Evolutionary conservation across 371 early-diverging fungal species (phyloP).

Genomic region (Capillidium heterosporum): DNA sequence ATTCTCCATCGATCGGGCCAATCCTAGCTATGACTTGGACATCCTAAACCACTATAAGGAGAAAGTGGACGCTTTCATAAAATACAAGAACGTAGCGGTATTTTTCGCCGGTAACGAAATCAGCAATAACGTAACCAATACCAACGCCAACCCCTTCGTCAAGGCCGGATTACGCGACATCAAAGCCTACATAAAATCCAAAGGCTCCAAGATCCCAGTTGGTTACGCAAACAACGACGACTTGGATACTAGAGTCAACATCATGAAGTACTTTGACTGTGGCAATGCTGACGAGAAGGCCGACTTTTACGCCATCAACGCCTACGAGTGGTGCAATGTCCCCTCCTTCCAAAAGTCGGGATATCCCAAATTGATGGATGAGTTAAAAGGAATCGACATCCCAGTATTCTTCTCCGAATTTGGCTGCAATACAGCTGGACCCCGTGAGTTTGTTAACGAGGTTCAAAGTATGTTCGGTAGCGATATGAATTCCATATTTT

Average conservation of each 20-base stretch:
- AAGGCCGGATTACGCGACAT: conserved; percentile 54
- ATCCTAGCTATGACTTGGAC: conserved; percentile 40
- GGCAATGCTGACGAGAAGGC: conserved; percentile 35
- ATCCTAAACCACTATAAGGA: conserved; percentile 32
- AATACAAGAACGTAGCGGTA: conserved; percentile 41
- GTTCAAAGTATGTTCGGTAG: conserved; percentile 35
- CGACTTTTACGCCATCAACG: conserved; percentile 58
- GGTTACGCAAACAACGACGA: conserved; percentile 73
- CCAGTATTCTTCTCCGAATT: conserved; percentile 47
- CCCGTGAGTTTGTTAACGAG: conserved; percentile 21
- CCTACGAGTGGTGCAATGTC: conserved; percentile 41
- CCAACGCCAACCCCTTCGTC: conserved; percentile 49
- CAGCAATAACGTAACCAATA: conserved; percentile 42
- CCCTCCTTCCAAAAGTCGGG: conserved; percentile 34
- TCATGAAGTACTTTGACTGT: conserved; percentile 53
- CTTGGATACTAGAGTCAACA: conserved; percentile 37
- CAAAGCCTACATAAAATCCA: conserved; percentile 35
- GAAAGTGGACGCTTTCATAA: conserved; percentile 44
- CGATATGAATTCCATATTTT: conserved; percentile 43
- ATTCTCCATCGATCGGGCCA: conserved; percentile 38
- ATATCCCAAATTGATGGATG: conserved; percentile 30
- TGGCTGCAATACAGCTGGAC: conserved; percentile 35
- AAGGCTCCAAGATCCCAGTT: conserved; percentile 38
- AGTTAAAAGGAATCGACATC: conserved; percentile 26
- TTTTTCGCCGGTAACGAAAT: conserved; percentile 75